Conservation (phyloP, 495 filamentous ascomycete genomes). For the Aspergillus biplanus region DNA sequence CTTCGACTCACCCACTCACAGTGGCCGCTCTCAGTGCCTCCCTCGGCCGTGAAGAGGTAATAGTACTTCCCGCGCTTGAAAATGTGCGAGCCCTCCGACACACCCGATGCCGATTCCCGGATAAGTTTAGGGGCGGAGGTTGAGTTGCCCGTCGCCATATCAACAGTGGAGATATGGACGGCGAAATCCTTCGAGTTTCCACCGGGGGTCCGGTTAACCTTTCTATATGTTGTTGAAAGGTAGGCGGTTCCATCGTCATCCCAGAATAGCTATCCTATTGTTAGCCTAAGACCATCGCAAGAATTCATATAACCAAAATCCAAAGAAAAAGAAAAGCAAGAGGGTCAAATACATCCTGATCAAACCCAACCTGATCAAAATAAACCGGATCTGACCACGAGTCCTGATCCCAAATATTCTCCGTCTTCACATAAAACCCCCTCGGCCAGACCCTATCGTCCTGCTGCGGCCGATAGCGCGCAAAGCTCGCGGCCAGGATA, state of each 20-base stretch:
- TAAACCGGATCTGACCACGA: conserved; percentile 54
- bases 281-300: background rate
- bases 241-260: conserved; percentile 45
- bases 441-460: conserved; percentile 49
- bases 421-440: conserved; percentile 52
- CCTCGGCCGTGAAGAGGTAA: conserved; percentile 71
- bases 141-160: conserved; percentile 39
- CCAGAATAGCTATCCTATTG: conserved; percentile 39
- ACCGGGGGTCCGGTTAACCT: conserved; percentile 31
- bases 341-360: conserved; percentile 46
- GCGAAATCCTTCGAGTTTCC: conserved; percentile 41
- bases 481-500: conserved; percentile 45
- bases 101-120: conserved; percentile 57
- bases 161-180: conserved; percentile 44
- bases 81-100: conserved; percentile 68
- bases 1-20: conserved; percentile 49
- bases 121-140: conserved; percentile 46
- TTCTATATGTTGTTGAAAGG: conserved; percentile 43
- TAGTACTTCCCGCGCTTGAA: conserved; percentile 67
- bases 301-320: too few relatives aligned
- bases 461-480: conserved; percentile 46
- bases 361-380: conserved; percentile 52
- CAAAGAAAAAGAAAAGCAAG: background rate
- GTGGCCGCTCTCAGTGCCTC: conserved; percentile 62
- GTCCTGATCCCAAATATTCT: conserved; percentile 49